These are phyloP conservation scores for Leccinum olivaceopallidum DNA, from an alignment of 768 basidiomycete species.

Conservation along the genomic window DNA sequence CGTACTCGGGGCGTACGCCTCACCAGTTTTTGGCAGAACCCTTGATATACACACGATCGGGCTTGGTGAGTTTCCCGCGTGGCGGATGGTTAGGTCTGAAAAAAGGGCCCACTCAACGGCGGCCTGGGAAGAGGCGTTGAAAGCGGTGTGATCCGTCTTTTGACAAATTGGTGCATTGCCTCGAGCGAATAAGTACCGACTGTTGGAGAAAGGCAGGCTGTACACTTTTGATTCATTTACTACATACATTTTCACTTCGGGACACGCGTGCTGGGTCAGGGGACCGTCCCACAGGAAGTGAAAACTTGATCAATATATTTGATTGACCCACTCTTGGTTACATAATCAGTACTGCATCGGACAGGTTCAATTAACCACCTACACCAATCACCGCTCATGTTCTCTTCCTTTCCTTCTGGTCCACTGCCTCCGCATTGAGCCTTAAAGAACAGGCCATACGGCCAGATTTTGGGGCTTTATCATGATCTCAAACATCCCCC, in stretches of 20 bases:
- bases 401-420: slow-evolving; percentile 18
- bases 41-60: slow-evolving; percentile 6
- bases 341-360: slow-evolving; percentile 25
- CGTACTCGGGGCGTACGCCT: background rate
- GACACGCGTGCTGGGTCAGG: slow-evolving; percentile 24
- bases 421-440: slow-evolving; percentile 27
- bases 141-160: slow-evolving; percentile 1
- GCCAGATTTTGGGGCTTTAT: slow-evolving; percentile 20
- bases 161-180: slow-evolving; percentile 10
- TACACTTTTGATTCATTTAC: slow-evolving; percentile 2
- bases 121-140: background rate
- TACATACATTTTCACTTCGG: slow-evolving; percentile 3
- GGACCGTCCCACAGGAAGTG: slow-evolving; percentile 8
- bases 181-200: background rate
- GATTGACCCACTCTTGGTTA: slow-evolving; percentile 21
- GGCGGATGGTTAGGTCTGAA: background rate
- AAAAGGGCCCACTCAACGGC: background rate
- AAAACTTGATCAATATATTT: background rate
- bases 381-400: slow-evolving; percentile 24
- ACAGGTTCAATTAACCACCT: slow-evolving; percentile 5
- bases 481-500: slow-evolving; percentile 25
- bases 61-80: background rate
- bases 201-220: slow-evolving; percentile 6
- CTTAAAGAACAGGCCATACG: slow-evolving; percentile 31
- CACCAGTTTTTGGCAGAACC: background rate